phyloP scores from a whole-genome alignment of 345 rosid genomes.

The Corchorus olitorius region DNA sequence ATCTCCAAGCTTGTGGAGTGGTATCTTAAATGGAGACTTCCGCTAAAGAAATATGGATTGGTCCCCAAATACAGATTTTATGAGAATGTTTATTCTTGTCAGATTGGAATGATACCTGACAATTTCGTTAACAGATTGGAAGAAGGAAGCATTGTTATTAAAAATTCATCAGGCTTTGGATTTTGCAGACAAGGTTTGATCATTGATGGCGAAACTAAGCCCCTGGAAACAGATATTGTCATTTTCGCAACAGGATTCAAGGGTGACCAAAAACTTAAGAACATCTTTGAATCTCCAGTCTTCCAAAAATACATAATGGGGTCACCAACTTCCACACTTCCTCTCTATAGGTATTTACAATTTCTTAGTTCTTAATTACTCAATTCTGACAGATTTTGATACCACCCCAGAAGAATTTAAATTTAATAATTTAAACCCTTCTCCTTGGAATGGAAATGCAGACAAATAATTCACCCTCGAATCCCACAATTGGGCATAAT shows the following conservation, averaged over 20 bases:
- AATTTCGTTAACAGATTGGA: constrained; percentile 31
- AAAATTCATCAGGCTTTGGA: constrained; percentile 18
- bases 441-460: constrained; percentile 3
- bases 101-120: constrained; percentile 6
- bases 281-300: constrained; percentile 24
- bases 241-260: constrained; percentile 34
- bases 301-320: constrained; percentile 21
- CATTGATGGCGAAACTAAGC: constrained; percentile 12
- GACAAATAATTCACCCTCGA: constrained; percentile 37
- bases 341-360: constrained; percentile 33
- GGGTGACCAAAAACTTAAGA: constrained; percentile 26
- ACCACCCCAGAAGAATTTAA: background rate
- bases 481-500: constrained; percentile 32
- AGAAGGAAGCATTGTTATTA: constrained; percentile 34
- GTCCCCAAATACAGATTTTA: constrained; percentile 22
- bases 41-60: constrained; percentile 31
- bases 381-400: background rate
- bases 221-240: constrained; percentile 19
- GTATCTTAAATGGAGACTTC: constrained; percentile 29
- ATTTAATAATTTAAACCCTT: background rate
- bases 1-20: constrained; percentile 24
- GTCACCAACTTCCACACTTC: constrained; percentile 14
- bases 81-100: constrained; percentile 10
- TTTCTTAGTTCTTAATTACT: too few species aligned
- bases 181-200: constrained; percentile 29